Base-by-base conservation (phyloP, 192 early-diverging fungal genomes). In the Entomortierella chlamydospora region DNA sequence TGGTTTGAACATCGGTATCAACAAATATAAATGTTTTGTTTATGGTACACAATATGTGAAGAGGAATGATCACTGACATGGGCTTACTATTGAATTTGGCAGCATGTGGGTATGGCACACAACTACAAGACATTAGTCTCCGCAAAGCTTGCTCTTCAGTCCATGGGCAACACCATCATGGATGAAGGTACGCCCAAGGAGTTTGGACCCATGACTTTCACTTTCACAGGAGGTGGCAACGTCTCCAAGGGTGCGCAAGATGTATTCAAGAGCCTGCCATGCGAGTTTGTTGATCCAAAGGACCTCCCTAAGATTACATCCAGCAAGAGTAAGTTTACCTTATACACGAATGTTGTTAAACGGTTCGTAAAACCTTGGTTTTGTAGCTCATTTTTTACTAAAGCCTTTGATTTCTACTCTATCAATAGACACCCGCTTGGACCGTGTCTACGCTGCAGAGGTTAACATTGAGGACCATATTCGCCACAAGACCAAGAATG, bases 211-310 rank as follows among this genome's bases (percentile, higher is more conserved):
- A 86, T 98, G 88, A 83, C 91, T 26, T 97, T 98, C 68, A 91
- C 91, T 0, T 95, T 99, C 65, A 96, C 95, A 4, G 98, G 98
- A 20, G 80, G 89, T 29, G 98, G 98, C 10, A 94, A 98, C 62
- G 98, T 99, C 28, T 87, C 97, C 22, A 85, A 92, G 82, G 97
- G 98, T 23, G 96, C 96, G 0, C 86, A 94, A 73, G 90, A 94
- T 15, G 90, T 99, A 34, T 98, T 99, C 81, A 90, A 95, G 82
- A 85, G 90, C 52, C 83, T 99, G 51, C 97, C 98, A 0, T 94
- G 97, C 73, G 94, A 97, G 58, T 94, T 94, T 86, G 88, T 99
- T 17, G 86, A 90, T 20, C 85, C 89, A 26, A 86, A 89, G 39
- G 89, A 94, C 72, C 83, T 94, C 39, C 71, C 84, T n/a, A 73